Evolutionary conservation across 2,329 filamentous ascomycete genomes (phyloP), one percentile per base, ranked within the genome.

Genomic region (Coniella lustricola): DNA sequence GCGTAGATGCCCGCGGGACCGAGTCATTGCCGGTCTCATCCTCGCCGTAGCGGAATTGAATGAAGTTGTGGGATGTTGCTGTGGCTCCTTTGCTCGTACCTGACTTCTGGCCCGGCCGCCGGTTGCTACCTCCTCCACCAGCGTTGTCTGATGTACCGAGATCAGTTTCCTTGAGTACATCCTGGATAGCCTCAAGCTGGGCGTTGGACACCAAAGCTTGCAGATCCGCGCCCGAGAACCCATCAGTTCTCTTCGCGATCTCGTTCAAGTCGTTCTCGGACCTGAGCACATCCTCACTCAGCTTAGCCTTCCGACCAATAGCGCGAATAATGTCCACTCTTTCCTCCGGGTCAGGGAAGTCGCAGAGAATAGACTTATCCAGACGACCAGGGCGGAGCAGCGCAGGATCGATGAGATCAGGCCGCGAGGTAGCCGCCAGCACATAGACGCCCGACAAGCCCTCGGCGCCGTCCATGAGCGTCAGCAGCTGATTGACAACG

Each of bases 381-480:
- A 98, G 70, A 57, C 93, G 86, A 7, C 93, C 93, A 0, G 94
- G 94, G 39, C 93, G 82, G 20, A 98, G 76, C 21, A 98, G 72
- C 0, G 93, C 93, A 12, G 94, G 91, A 62, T 98, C 93, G 52
- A 98, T 97, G 13, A 98, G 71, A 64, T 98, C 94, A 0, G 94
- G 94, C 4, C 94, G 76, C 1, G 85, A 91, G 0, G 93, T 98
- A 1, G 93, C 94, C 18, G 94, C 94, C 3, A 98, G 78, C 5
- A 98, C 93, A 59, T 98, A 98, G 0, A 98, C 94, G 2, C 93
- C 93, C 0, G 85, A 90, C 4, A 98, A 70, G 0, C 93, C 94
- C 66, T 98, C 94, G 0, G 93, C 93, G 61, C 93, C 93, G 61
- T 98, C 93, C 93, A 98, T 98, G 66, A 97, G 91, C 0, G 94